A percentile compares a stretch with the other conserved stretches of the same genome.
These are phyloP conservation scores for Deuterostichococcus epilithicus DNA, from an alignment of 139 green algal genomes.

Conservation along the genomic window DNA sequence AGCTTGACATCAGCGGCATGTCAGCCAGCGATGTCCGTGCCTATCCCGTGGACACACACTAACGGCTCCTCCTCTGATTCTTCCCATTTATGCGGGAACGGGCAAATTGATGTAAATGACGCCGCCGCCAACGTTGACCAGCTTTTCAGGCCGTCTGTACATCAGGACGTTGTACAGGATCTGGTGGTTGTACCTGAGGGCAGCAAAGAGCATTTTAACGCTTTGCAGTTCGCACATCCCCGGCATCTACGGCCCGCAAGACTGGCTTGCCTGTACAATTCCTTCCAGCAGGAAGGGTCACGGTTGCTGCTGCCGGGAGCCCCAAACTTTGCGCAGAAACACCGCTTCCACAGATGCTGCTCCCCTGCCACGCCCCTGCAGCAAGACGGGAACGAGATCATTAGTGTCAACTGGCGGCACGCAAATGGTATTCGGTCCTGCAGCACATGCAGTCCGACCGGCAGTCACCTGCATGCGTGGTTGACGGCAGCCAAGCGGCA, in stretches of 20 bases:
- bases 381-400: background rate
- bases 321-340: conserved; percentile 25
- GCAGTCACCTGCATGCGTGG: conserved; percentile 7
- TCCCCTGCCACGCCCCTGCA: conserved; percentile 13
- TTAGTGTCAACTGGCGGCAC: too few relatives aligned
- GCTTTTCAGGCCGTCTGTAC: conserved; percentile 5
- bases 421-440: too few relatives aligned
- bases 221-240: too few relatives aligned
- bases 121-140: background rate
- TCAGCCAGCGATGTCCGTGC: too few relatives aligned
- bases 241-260: too few relatives aligned
- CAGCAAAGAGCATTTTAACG: too few relatives aligned
- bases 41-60: too few relatives aligned
- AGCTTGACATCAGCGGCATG: too few relatives aligned
- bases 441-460: too few relatives aligned
- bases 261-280: conserved; percentile 30
- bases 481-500: conserved; percentile 4
- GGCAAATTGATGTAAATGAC: background rate
- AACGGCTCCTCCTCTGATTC: too few relatives aligned
- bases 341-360: conserved; percentile 23
- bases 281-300: conserved; percentile 17
- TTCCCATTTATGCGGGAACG: too few relatives aligned
- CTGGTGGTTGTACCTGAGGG: conserved; percentile 17
- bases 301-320: background rate
- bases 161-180: conserved; percentile 16